Base-by-base conservation (phyloP, 2,329 filamentous ascomycete species). In the Colletotrichum camelliae region DNA sequence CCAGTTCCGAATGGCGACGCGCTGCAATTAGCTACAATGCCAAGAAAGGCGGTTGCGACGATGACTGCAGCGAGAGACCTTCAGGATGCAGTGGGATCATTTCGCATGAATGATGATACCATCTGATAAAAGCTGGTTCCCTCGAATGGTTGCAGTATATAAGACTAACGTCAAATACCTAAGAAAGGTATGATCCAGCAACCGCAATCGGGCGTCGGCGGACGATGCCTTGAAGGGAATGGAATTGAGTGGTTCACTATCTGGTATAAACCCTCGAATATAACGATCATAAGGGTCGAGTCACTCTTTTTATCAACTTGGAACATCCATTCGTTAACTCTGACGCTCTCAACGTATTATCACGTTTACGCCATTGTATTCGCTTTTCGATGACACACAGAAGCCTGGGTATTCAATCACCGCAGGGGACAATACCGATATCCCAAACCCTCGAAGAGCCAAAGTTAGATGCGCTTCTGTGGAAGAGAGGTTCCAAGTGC, bases 401-500 rank as follows among this genome's bases (percentile, higher is more conserved):
- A n/a, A n/a, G n/a, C n/a, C n/a, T n/a, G n/a, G n/a, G n/a, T n/a
- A n/a, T n/a, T n/a, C n/a, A n/a, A n/a, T n/a, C n/a, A n/a, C n/a
- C n/a, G n/a, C n/a, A n/a, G n/a, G n/a, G n/a, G 21, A 48, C n/a
- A 48, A 21, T 10, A 1, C 43, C 1, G 3, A 1, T 12, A 21
- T 12, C 2, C 43, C n/a, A 4, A 13, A 48, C 6, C 21, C 0
- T 7, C 43, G 43, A 48, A 1, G n/a, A 21, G 3, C 43, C 10
- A 7, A 48, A 13, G 5, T 0, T 0, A 21, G 43, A 21, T 48
- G 10, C n/a, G 3, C 7, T 12, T 5, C n/a, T 8, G 37, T 21
- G n/a, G n/a, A n/a, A n/a, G n/a, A n/a, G n/a, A n/a, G n/a, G n/a
- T n/a, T n/a, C n/a, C n/a, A n/a, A n/a, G n/a, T n/a, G n/a, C n/a